Evolutionary conservation across 345 rosid species (phyloP).

Genomic region (Salix exigua): DNA sequence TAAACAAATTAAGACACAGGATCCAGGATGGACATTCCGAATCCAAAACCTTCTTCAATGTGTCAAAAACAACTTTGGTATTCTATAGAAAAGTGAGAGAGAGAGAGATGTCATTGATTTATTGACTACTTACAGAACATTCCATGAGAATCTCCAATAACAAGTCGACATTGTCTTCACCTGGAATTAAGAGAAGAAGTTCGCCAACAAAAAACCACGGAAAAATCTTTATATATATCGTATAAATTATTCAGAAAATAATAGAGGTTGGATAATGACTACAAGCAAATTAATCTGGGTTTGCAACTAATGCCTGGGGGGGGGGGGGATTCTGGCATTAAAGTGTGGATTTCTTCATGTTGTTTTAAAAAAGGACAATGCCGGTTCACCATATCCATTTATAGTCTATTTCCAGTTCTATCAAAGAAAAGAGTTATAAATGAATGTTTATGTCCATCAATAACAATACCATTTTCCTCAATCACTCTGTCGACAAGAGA

Average conservation of each 20-base stretch:
- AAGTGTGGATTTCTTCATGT: neutral
- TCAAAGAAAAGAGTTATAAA: neutral
- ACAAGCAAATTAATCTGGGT: neutral
- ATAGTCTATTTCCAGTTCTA: too few species aligned
- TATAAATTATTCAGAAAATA: conserved; percentile 1
- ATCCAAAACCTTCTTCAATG: neutral
- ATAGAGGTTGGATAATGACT: neutral
- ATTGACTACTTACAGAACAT: conserved; percentile 40
- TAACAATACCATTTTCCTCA: conserved; percentile 63
- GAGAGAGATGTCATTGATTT: neutral
- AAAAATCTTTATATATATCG: conserved; percentile 1
- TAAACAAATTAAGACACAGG: neutral
- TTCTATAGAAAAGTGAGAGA: neutral
- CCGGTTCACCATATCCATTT: too few species aligned
- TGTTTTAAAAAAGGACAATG: neutral
- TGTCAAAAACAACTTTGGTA: neutral
- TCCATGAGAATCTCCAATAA: conserved; percentile 63
- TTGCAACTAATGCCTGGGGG: neutral
- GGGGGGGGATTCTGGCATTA: neutral
- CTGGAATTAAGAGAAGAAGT: conserved; percentile 37
- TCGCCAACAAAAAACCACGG: conserved; percentile 12
- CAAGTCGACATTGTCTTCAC: conserved; percentile 63
- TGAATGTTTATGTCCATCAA: neutral
- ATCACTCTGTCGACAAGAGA: conserved; percentile 66
- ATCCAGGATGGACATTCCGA: neutral